Base-by-base conservation (phyloP, 305 asterid species). In the Ajuga reptans region DNA sequence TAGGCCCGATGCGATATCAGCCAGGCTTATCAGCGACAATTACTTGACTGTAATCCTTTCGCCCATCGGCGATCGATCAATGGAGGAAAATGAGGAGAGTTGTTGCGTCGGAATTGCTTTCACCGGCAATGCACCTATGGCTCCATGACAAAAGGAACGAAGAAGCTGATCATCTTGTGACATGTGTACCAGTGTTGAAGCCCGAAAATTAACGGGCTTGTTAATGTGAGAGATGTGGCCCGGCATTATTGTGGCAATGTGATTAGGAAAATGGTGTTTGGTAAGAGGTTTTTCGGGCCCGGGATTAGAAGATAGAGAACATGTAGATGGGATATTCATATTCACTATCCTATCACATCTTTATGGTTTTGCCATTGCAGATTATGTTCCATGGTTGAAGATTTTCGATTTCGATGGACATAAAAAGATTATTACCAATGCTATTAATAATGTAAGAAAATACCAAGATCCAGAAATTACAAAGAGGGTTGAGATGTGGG, bases 51-150 rank as follows among this genome's bases (percentile, higher is more conserved):
- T 36, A 0, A 31, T 4, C 47, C 0, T 78, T 12, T 36, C 79
- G 3, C 73, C 79, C 0, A 1, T 8, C 0, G 71, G 79, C 0
- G 63, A 69, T 0, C 0, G 63, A 69, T 0, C 76, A 70, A 1
- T 73, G 82, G 82, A 78, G 42, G 74, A 78, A 73, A 58, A 78
- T 69, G 79, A 64, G 71, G 29, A 78, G 31, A 27, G 17, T 69
- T 17, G 21, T 78, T 10, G 10, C 27, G 34, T 41, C 55, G 0
- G 63, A 64, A 29, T 42, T 74, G 51, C 79, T 78, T 11, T 56
- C 79, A 9, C 10, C 15, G 0, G 42, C 56, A 6, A 34, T 37
- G 53, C 68, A 60, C 56, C 4, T 1, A 42, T 43, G 64, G 39
- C 70, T 66, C 8, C 69, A 47, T 3, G 39, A 9, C 0, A 71